Conservation (phyloP, 2,329 filamentous ascomycete genomes). For the Aspergillus vadensis region DNA sequence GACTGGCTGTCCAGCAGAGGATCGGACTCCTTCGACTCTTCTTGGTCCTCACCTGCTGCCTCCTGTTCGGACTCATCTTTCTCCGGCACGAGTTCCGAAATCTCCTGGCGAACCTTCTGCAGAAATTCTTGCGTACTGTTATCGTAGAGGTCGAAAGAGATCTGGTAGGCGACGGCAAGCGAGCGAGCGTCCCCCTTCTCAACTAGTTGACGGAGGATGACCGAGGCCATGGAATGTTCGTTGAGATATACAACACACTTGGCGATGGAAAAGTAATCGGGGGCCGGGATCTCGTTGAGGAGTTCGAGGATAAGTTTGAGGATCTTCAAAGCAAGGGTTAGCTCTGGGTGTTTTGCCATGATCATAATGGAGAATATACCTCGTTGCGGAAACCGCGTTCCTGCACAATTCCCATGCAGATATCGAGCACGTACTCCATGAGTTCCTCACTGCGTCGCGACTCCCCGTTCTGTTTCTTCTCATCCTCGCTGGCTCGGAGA, state of each 20-base stretch:
- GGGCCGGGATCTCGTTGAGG: constrained; percentile 87
- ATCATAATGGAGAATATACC: constrained; percentile 41
- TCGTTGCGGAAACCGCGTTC: constrained; percentile 81
- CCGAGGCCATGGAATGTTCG: constrained; percentile 85
- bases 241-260: constrained; percentile 97
- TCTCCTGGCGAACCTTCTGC: constrained; percentile 78
- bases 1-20: constrained; percentile 57
- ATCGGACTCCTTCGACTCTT: constrained; percentile 60
- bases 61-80: constrained; percentile 38
- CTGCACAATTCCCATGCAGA: constrained; percentile 97
- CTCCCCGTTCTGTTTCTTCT: constrained; percentile 66
- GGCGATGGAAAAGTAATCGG: constrained; percentile 97
- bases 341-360: not conserved
- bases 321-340: constrained; percentile 57
- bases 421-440: constrained; percentile 93
- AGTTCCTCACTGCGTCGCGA: constrained; percentile 76
- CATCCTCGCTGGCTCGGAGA: constrained; percentile 82
- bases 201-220: constrained; percentile 80
- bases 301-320: constrained; percentile 89
- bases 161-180: constrained; percentile 88
- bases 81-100: constrained; percentile 61
- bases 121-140: constrained; percentile 98
- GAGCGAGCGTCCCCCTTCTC: constrained; percentile 76
- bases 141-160: constrained; percentile 96
- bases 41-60: constrained; percentile 55